These are phyloP conservation scores for Podaxis sp. DNA, from an alignment of 768 basidiomycete species.

Conservation along the genomic window DNA sequence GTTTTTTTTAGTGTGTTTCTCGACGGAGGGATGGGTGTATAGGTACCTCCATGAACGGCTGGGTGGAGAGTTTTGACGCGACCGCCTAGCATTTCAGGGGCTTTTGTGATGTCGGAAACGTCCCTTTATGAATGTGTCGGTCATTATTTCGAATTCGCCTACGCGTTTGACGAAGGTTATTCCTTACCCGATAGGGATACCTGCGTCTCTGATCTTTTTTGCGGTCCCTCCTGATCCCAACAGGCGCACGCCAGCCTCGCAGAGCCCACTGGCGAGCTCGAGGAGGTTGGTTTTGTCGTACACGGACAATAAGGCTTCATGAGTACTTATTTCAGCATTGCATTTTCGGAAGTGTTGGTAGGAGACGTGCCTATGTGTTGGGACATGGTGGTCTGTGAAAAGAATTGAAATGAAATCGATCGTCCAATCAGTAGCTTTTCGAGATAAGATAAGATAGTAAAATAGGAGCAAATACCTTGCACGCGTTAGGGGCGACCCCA, in stretches of 20 bases:
- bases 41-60: slow-evolving; percentile 89
- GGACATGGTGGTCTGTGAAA: slow-evolving; percentile 4
- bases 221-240: slow-evolving; percentile 97
- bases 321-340: background rate
- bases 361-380: slow-evolving; percentile 5
- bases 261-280: slow-evolving; percentile 83
- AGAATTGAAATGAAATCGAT: slow-evolving; percentile 2
- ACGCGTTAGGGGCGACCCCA: no score
- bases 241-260: slow-evolving; percentile 76
- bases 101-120: slow-evolving; percentile 95
- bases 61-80: slow-evolving; percentile 98
- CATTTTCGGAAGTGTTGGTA: background rate
- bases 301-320: slow-evolving; percentile 85
- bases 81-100: slow-evolving; percentile 98
- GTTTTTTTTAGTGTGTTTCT: slow-evolving; percentile 9
- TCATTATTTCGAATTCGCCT: no score
- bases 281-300: slow-evolving; percentile 93
- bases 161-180: background rate
- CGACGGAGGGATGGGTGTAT: background rate
- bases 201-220: slow-evolving; percentile 93
- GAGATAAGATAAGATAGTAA: no score
- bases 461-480: no score
- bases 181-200: slow-evolving; percentile 83
- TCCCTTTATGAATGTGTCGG: slow-evolving; percentile 49
- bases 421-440: no score